Evolutionary conservation across 148 eudicot species (phyloP).

Genomic region (Chenopodium suecicum): DNA sequence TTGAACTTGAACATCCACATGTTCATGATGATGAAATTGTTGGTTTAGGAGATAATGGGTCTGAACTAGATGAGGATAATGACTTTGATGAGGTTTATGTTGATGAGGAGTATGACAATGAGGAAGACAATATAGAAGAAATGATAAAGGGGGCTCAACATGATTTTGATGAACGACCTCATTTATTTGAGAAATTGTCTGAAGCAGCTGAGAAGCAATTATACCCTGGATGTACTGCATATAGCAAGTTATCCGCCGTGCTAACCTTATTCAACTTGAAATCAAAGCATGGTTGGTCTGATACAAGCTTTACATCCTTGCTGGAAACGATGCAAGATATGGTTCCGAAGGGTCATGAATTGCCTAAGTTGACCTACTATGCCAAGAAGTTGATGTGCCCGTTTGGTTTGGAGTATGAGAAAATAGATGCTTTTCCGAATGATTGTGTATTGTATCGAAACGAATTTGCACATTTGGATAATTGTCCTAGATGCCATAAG

Average conservation of each 20-base stretch:
- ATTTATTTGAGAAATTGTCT: not conserved
- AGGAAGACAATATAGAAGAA: not conserved
- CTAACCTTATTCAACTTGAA: not conserved
- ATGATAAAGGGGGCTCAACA: not conserved
- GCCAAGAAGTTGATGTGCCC: not conserved
- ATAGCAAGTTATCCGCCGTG: not conserved
- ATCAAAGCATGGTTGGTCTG: not conserved
- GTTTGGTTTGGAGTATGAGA: not conserved
- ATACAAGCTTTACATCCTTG: not conserved
- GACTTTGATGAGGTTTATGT: not conserved
- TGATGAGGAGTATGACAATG: not conserved
- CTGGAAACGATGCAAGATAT: not conserved
- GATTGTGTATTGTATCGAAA: constrained; percentile 6
- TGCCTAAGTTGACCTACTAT: not conserved
- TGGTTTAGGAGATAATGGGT: not conserved
- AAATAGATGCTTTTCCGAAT: not conserved
- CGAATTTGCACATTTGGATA: not conserved
- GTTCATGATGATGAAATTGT: too few species aligned
- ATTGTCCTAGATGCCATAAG: not conserved
- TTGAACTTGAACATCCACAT: too few species aligned
- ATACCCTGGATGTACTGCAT: not conserved
- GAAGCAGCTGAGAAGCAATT: not conserved
- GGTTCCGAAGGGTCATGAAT: not conserved
- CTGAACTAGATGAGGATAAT: not conserved
- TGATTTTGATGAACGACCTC: not conserved